Base-by-base conservation (phyloP, 345 rosid genomes). In the Aurinia saxatilis region DNA sequence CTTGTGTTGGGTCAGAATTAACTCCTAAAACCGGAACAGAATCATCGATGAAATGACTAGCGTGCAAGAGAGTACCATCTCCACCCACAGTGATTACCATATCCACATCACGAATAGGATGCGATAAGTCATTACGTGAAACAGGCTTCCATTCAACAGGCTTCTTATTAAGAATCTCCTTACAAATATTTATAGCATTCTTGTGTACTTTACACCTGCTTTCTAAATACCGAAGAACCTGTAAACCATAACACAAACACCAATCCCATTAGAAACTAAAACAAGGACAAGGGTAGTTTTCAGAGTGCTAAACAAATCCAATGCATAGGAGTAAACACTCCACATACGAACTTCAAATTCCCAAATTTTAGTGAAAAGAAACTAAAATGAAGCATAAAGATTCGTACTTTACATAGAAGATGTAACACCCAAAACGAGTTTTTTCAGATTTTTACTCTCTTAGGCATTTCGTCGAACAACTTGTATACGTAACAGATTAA, bases 51-150 rank as follows among this genome's bases (percentile, higher is more conserved):
- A 83, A 85, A 79, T 92, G 98, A 60, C 96, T 81, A 30, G 98
- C 97, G 60, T 85, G 96, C 83, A 92, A 73, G 27, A 92, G 96
- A 8, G 98, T 90, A 31, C 98, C 98, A 50, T 92, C 97, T 27
- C 98, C 98, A 58, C 98, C 96, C 6, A 92, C 71, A 1, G 97
- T 90, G 50, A 92, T 81, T 37, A 92, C 98, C 71, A 92, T 75
- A 75, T 92, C 98, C 30, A 85, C 86, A 61, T 83, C 70, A 59
- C 52, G 72, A 50, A 92, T 78, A 9, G 83, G 84, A 47, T 59
- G 63, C 1, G 78, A 76, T 57, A 87, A 62, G 41, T 77, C 67
- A 8, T 78, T 78, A 16, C 98, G 89, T 2, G 82, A 62, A 60
- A 84, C 36, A 5, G 84, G 74, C 56, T 79, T 70, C 91, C 90